These are phyloP conservation scores for Arthroderma uncinatum DNA, from an alignment of 2,329 filamentous ascomycete genomes.

Conservation along the genomic window DNA sequence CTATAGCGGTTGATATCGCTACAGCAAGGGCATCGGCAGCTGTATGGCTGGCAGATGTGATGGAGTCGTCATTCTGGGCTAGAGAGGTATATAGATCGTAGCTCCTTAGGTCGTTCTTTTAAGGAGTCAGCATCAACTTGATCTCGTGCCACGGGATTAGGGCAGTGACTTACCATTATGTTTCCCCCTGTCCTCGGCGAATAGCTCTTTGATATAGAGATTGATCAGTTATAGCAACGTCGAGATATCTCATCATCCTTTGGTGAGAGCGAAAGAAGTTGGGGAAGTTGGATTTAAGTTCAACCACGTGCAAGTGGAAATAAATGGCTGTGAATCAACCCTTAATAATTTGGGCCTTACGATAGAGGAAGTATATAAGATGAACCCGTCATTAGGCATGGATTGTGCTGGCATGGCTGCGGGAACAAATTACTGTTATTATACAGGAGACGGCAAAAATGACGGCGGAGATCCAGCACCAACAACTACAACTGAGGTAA, in stretches of 20 bases:
- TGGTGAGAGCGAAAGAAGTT: too few relatives aligned
- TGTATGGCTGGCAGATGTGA: not conserved
- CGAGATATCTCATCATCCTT: too few relatives aligned
- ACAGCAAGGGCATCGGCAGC: constrained; percentile 68
- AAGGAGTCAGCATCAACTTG: not conserved
- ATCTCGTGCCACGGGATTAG: not conserved
- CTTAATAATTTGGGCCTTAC: not conserved
- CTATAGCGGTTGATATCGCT: constrained; percentile 63
- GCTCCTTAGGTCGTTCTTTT: not conserved
- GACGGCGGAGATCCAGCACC: too few relatives aligned
- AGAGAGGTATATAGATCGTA: constrained; percentile 1
- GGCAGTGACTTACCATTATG: not conserved
- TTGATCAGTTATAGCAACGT: too few relatives aligned
- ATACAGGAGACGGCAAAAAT: not conserved
- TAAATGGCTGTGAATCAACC: not conserved
- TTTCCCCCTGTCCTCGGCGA: too few relatives aligned
- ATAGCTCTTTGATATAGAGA: too few relatives aligned
- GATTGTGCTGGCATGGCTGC: not conserved
- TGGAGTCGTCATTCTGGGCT: not conserved
- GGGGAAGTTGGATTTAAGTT: too few relatives aligned
- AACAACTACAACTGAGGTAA: too few relatives aligned
- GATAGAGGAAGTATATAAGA: not conserved
- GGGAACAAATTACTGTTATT: not conserved
- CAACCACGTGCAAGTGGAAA: too few relatives aligned
- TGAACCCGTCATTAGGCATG: not conserved